Evolutionary conservation across 352 stramenopile species (phyloP).

Genomic region (Phytophthora ramorum): DNA sequence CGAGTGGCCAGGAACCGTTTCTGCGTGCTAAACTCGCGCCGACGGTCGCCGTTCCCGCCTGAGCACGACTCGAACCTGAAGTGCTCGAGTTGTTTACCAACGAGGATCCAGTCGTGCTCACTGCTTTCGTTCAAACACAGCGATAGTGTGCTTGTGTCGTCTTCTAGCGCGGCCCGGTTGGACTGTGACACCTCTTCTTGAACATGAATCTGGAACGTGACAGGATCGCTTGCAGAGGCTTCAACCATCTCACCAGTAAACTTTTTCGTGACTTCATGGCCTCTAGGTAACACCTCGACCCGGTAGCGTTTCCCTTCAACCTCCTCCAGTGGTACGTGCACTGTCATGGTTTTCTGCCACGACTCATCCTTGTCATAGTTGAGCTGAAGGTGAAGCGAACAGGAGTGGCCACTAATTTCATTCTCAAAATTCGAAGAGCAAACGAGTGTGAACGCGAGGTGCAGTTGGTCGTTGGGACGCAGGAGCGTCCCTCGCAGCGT

Average conservation of each 20-base stretch:
- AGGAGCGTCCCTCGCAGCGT: conserved; percentile 36
- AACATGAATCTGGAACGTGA: conserved; percentile 58
- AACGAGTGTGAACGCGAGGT: conserved; percentile 49
- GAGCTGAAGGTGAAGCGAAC: conserved; percentile 26
- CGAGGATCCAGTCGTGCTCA: conserved; percentile 70
- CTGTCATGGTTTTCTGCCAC: conserved; percentile 28
- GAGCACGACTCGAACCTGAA: conserved; percentile 36
- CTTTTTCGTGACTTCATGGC: conserved; percentile 4
- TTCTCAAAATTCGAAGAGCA: conserved; percentile 27
- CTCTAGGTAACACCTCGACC: conserved; percentile 48
- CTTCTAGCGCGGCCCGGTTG: conserved; percentile 2
- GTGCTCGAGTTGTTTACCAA: conserved; percentile 68
- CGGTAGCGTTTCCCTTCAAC: conserved; percentile 45
- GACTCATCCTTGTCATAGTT: conserved; percentile 14
- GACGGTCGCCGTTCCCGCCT: conserved; percentile 10
- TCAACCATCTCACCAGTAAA: conserved; percentile 19
- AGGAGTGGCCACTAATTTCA: conserved; percentile 11
- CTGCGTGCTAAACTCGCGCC: conserved; percentile 45
- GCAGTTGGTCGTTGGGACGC: conserved; percentile 39
- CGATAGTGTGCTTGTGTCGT: conserved; percentile 24
- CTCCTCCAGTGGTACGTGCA: conserved; percentile 37
- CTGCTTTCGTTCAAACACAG: conserved; percentile 62
- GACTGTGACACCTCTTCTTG: conserved; percentile 25
- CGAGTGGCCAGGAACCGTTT: conserved; percentile 58
- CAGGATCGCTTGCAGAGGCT: conserved; percentile 42